phyloP scores from a whole-genome alignment of 768 basidiomycete genomes.

The Sistotremastrum niveocremeum region DNA sequence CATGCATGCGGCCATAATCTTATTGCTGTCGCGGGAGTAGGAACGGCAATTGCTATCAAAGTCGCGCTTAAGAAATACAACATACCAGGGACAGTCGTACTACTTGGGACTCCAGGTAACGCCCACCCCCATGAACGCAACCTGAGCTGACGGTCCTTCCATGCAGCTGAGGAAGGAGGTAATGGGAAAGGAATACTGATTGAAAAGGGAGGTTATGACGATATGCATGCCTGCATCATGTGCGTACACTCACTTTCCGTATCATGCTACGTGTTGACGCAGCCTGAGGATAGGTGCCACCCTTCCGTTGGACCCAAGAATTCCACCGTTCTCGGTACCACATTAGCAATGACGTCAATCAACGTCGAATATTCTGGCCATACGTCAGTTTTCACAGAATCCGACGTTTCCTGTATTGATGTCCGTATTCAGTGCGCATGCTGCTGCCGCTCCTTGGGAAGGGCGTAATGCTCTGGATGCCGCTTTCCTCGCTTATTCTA shows the following conservation, averaged over 20 bases:
- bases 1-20: constrained; percentile 6
- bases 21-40: constrained; percentile 17
- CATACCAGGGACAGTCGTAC: constrained; percentile 12
- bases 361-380: constrained; percentile 64
- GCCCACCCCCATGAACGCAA: too few relatives aligned
- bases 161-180: constrained; percentile 56
- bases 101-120: constrained; percentile 21
- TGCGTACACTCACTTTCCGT: constrained; percentile 14
- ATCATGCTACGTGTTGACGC: too few relatives aligned
- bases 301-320: constrained; percentile 43
- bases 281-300: constrained; percentile 51
- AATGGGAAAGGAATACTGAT: constrained; percentile 68
- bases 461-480: constrained; percentile 81
- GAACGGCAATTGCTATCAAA: constrained; percentile 13
- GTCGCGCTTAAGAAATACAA: constrained; percentile 13
- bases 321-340: constrained; percentile 36
- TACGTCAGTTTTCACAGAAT: constrained; percentile 30
- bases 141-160: constrained; percentile 1
- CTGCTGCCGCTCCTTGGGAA: constrained; percentile 76
- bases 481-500: constrained; percentile 71
- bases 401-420: constrained; percentile 4
- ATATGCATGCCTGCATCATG: constrained; percentile 78
- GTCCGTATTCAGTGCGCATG: constrained; percentile 46
- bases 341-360: constrained; percentile 52
- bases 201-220: constrained; percentile 62